These are phyloP conservation scores for Bretziella fagacearum DNA, from an alignment of 2,329 filamentous ascomycete species.

Conservation along the genomic window DNA sequence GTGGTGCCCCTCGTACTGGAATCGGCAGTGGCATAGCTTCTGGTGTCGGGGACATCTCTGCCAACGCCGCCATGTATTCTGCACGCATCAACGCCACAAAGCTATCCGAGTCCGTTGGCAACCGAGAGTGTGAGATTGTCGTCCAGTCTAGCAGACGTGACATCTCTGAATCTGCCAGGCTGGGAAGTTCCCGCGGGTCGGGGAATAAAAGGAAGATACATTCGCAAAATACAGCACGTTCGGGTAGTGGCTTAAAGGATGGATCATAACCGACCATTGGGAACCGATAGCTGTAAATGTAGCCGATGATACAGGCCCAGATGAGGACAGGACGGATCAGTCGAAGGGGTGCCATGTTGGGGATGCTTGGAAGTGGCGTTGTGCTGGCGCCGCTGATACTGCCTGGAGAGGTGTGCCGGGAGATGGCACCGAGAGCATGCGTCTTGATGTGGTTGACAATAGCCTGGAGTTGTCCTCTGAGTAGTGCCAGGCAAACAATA, in stretches of 20 bases:
- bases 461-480: constrained; percentile 11
- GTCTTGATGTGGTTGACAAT: constrained; percentile 14
- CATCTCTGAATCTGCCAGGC: constrained; percentile 7
- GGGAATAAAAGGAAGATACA: constrained; percentile 12
- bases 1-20: background rate
- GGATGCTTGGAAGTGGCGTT: background rate
- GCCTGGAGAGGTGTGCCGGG: background rate
- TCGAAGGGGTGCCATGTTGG: constrained; percentile 3
- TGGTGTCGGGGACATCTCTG: background rate
- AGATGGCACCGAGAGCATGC: background rate
- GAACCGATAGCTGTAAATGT: constrained; percentile 13
- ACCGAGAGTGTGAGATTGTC: constrained; percentile 10
- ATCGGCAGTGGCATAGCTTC: background rate
- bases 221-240: constrained; percentile 13
- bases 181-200: constrained; percentile 2
- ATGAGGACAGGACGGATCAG: constrained; percentile 11
- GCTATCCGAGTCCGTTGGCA: constrained; percentile 5
- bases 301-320: constrained; percentile 14
- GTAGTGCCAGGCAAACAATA: constrained; percentile 3
- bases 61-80: constrained; percentile 9
- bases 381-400: background rate
- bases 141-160: constrained; percentile 11
- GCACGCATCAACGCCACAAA: constrained; percentile 12
- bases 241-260: constrained; percentile 7
- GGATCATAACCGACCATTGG: constrained; percentile 5